Conservation (phyloP, 164 flowering plant species). For the Protea cynaroides region DNA sequence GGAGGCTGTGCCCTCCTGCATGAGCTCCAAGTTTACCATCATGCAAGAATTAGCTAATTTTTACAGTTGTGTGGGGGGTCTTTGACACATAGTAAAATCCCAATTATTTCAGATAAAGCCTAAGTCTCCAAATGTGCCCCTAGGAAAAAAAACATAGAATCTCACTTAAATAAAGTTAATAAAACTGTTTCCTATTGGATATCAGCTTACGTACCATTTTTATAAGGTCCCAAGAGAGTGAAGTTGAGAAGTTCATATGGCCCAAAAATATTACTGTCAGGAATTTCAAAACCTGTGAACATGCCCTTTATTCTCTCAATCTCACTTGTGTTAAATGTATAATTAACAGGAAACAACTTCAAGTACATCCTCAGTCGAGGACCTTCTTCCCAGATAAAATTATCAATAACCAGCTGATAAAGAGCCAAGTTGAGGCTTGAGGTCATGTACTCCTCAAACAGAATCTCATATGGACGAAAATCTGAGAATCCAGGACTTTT, state of each 20-base stretch:
- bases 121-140: not conserved
- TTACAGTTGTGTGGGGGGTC: not conserved
- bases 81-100: not conserved
- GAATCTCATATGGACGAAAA: slow-evolving; percentile 38
- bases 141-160: too few relatives aligned
- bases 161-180: too few relatives aligned
- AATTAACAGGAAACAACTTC: slow-evolving; percentile 55
- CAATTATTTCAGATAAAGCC: not conserved
- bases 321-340: slow-evolving; percentile 57
- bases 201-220: slow-evolving; percentile 39
- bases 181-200: not conserved
- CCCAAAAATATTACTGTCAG: slow-evolving; percentile 59
- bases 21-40: not conserved
- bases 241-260: slow-evolving; percentile 73
- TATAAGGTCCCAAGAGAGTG: slow-evolving; percentile 47
- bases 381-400: slow-evolving; percentile 56
- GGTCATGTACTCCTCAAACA: slow-evolving; percentile 44
- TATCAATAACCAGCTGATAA: slow-evolving; percentile 45
- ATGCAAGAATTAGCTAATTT: not conserved
- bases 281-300: slow-evolving; percentile 64
- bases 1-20: not conserved
- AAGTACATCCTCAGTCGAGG: slow-evolving; percentile 66
- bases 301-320: slow-evolving; percentile 37
- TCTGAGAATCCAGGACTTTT: slow-evolving; percentile 79
- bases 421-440: slow-evolving; percentile 40